phyloP scores from a whole-genome alignment of 352 stramenopile species.

The Phytophthora sp. region DNA sequence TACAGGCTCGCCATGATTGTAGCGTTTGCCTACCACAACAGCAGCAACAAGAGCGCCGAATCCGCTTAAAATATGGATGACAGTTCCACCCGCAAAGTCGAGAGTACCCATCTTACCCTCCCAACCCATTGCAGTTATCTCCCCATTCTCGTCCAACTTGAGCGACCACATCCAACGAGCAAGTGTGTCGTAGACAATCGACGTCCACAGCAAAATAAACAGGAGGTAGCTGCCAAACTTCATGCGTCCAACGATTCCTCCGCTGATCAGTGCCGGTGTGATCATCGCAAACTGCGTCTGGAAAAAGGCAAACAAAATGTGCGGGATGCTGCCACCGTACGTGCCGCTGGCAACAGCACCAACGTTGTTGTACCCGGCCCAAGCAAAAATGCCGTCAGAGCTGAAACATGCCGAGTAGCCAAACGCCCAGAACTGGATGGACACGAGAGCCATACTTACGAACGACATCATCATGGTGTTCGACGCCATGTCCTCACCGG shows the following conservation, averaged over 20 bases:
- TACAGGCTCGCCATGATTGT: constrained; percentile 68
- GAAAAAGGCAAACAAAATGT: constrained; percentile 80
- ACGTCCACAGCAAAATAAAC: constrained; percentile 82
- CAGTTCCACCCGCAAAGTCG: constrained; percentile 85
- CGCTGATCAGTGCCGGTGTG: constrained; percentile 76
- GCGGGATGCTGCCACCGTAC: constrained; percentile 65
- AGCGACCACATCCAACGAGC: constrained; percentile 86
- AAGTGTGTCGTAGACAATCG: constrained; percentile 83
- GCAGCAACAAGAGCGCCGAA: constrained; percentile 74
- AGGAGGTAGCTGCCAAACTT: constrained; percentile 79
- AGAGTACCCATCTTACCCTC: constrained; percentile 67
- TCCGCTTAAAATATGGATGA: constrained; percentile 81
- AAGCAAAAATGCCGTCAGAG: constrained; percentile 65
- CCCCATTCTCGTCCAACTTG: constrained; percentile 59
- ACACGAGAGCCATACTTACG: constrained; percentile 74
- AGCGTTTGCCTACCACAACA: constrained; percentile 69
- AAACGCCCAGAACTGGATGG: constrained; percentile 82
- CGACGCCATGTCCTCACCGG: constrained; percentile 73
- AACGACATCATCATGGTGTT: constrained; percentile 89
- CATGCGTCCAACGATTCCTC: too few relatives aligned
- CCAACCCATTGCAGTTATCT: constrained; percentile 50
- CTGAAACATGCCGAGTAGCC: constrained; percentile 79
- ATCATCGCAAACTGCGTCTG: constrained; percentile 86
- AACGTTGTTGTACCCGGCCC: constrained; percentile 71
- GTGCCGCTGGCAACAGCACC: constrained; percentile 40